Evolutionary conservation across 805 yeast species (phyloP).

Genomic region (Lachancea fermentati): DNA sequence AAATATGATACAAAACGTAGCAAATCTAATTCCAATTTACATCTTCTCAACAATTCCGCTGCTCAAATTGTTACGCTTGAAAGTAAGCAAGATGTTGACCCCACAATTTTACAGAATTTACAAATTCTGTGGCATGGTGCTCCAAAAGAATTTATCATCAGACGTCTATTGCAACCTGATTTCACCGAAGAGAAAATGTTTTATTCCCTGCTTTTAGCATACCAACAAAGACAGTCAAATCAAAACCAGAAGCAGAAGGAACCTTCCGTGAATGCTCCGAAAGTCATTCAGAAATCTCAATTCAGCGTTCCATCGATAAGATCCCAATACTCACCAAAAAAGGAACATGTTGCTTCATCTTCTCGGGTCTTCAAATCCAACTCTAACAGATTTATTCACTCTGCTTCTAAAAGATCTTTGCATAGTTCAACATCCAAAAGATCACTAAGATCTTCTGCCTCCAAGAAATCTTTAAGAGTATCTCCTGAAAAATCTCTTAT

Average conservation of each 20-base stretch:
- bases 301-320: slow-evolving; percentile 25
- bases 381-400: slow-evolving; percentile 15
- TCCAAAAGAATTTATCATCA: slow-evolving; percentile 48
- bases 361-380: slow-evolving; percentile 26
- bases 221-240: slow-evolving; percentile 60
- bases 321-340: slow-evolving; percentile 9
- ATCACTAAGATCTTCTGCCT: slow-evolving; percentile 11
- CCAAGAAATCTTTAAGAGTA: slow-evolving; percentile 16
- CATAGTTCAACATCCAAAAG: slow-evolving; percentile 13
- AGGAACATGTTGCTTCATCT: slow-evolving; percentile 24
- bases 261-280: slow-evolving; percentile 19
- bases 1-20: slow-evolving; percentile 47
- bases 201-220: slow-evolving; percentile 67
- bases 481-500: slow-evolving; percentile 6
- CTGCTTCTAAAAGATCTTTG: slow-evolving; percentile 11
- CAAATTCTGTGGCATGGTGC: slow-evolving; percentile 82
- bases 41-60: slow-evolving; percentile 15
- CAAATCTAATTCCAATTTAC: slow-evolving; percentile 27
- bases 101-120: slow-evolving; percentile 66
- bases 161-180: slow-evolving; percentile 47
- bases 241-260: neutral
- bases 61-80: slow-evolving; percentile 18
- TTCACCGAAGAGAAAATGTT: slow-evolving; percentile 74
- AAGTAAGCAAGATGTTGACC: slow-evolving; percentile 51
- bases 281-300: slow-evolving; percentile 26